Evolutionary conservation across 768 basidiomycete species (phyloP), one percentile per base, ranked within the genome.

Genomic region (Lentinus tigrinus): DNA sequence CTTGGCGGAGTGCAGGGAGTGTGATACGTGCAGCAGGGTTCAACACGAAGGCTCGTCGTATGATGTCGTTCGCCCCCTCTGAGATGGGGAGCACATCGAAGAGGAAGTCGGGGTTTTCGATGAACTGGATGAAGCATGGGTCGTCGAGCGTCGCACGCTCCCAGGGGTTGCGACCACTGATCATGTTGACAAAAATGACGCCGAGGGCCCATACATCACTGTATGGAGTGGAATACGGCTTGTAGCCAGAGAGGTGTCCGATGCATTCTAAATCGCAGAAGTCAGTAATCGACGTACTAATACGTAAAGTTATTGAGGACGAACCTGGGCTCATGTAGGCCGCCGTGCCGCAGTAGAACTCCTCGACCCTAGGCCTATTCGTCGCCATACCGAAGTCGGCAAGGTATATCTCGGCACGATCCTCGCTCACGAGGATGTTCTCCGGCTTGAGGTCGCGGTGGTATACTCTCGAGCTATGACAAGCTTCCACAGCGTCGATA

Each of bases 61-160:
- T 77, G 63, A 93, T 80, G 0, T 69, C 67, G 71, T 89, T 87
- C 64, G 83, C 81, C 13, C 78, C 81, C 39, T 73, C 63, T 8
- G 91, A 92, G 65, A 94, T 88, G 27, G 90, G 91, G 17, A 93
- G 79, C 58, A 85, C 83, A 26, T 80, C 73, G 46, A 80, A 78
- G 40, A 94, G 80, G 67, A 86, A 88, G 65, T 89, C 74, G 46
- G 74, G 78, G 67, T 91, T 78, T 59, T 78, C 73, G 58, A 88
- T 70, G 74, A 78, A 93, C 14, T 84, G 81, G 9, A 76, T 68
- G 74, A 87, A 93, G 57, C 83, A 85, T 49, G 84, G 81, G 73
- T 93, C 91, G 31, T 72, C 79, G 57, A 75, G 77, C 64, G 77
- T 81, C 4, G 91, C 90, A 63, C 82, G 79, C 54, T 81, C 78